These are phyloP conservation scores for Solanum hybrid DNA, from an alignment of 305 asterid species.

Conservation along the genomic window DNA sequence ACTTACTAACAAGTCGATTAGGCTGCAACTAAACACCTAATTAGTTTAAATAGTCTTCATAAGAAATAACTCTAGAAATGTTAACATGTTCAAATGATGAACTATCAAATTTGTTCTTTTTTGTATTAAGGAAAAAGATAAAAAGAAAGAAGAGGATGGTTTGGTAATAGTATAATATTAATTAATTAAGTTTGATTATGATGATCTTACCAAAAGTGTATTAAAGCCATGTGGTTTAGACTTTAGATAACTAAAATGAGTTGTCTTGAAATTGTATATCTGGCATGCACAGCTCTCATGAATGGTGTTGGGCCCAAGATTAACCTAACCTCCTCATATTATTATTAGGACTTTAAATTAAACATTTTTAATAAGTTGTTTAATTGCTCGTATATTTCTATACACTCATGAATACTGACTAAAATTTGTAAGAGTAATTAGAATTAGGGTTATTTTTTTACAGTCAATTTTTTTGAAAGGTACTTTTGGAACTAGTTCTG, in stretches of 20 bases:
- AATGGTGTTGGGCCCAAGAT: conserved; percentile 23
- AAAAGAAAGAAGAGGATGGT: background rate
- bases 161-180: background rate
- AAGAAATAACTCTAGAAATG: background rate
- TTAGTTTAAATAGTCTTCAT: background rate
- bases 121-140: background rate
- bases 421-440: background rate
- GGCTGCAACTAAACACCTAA: background rate
- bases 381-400: background rate
- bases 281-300: background rate
- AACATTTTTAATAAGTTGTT: background rate
- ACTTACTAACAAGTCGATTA: background rate
- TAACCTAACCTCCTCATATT: conserved; percentile 23
- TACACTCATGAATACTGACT: background rate
- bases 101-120: background rate
- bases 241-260: conserved; percentile 25
- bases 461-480: background rate
- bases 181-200: background rate
- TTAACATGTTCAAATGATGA: background rate
- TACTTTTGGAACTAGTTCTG: background rate
- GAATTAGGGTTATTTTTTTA: background rate
- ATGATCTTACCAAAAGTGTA: background rate
- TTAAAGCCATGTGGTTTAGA: conserved; percentile 30
- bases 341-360: background rate
- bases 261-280: conserved; percentile 25